Conservation (phyloP, 164 flowering plant species). For the Pachysandra terminalis region DNA sequence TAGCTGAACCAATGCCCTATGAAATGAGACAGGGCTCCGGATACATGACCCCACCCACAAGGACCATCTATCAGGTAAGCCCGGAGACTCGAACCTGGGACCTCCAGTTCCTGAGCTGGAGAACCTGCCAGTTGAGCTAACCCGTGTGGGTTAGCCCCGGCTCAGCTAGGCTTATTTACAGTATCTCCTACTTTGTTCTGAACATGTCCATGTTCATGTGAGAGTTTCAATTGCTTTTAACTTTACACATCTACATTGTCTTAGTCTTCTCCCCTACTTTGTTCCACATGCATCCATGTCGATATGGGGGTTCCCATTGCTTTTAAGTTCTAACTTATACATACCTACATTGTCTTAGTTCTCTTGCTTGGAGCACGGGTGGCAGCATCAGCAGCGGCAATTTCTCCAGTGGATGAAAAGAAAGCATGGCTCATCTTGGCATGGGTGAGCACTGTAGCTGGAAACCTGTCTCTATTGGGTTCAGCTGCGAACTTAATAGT, state of each 20-base stretch:
- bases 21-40: no score
- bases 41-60: no score
- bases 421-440: constrained; percentile 80
- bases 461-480: constrained; percentile 76
- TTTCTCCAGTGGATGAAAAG: constrained; percentile 48
- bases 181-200: no score
- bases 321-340: no score
- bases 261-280: no score
- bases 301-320: background rate
- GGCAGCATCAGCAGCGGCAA: constrained; percentile 67
- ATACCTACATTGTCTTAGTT: constrained; percentile 26
- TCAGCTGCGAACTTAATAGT: constrained; percentile 95
- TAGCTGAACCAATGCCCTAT: no score
- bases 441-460: constrained; percentile 89
- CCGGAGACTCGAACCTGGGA: no score
- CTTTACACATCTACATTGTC: background rate
- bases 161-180: no score
- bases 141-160: no score
- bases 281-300: background rate
- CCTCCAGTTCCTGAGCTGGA: no score
- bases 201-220: background rate
- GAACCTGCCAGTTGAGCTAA: no score
- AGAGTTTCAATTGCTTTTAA: background rate
- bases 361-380: constrained; percentile 66
- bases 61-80: no score